Base-by-base conservation (phyloP, 352 stramenopile genomes). In the Aphanomyces stellatus region DNA sequence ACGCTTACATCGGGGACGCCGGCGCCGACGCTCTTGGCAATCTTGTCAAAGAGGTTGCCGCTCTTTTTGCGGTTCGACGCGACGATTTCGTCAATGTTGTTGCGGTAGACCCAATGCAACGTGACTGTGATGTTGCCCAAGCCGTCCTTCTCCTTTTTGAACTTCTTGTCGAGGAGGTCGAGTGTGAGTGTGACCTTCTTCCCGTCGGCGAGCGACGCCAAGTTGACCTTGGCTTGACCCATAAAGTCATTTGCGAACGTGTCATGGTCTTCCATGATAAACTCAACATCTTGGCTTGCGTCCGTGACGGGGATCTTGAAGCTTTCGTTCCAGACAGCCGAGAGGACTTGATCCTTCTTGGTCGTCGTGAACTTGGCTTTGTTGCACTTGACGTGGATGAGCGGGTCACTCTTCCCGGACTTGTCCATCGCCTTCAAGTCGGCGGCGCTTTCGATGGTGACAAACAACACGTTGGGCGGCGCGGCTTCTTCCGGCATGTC, bases 391-490 rank as follows among this genome's bases (percentile, higher is more conserved):
- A 95, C 65, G 46, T 91, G 86, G 55, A 96, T 88, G 17, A 97
- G 78, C 10, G 91, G 91, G 57, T 98, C 91, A 51, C 83, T 94
- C 0, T 77, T 90, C 28, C 85, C 88, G 49, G 90, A 77, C 37
- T 83, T 79, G 68, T 96, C 87, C 82, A 96, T 95, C 0, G 82
- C 82, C 19, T 96, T 77, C 33, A 97, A 66, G 40, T 92, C 76
- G 66, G 88, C 88, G 48, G 80, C 84, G 8, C 80, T 85, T 33
- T 88, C 79, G 5, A 92, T 51, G 51, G 79, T 90, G 51, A 92
- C 81, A 37, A 80, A 83, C 11, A 92, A 65, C 46, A 90, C 56
- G 55, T 92, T 92, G 0, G 81, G 84, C 7, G 78, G 71, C 11
- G 81, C 71, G 43, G 74, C 11, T 40, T 27, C 2, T 48, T 8